These are phyloP conservation scores for Suillus paluster DNA, from an alignment of 768 basidiomycete genomes.

Conservation along the genomic window DNA sequence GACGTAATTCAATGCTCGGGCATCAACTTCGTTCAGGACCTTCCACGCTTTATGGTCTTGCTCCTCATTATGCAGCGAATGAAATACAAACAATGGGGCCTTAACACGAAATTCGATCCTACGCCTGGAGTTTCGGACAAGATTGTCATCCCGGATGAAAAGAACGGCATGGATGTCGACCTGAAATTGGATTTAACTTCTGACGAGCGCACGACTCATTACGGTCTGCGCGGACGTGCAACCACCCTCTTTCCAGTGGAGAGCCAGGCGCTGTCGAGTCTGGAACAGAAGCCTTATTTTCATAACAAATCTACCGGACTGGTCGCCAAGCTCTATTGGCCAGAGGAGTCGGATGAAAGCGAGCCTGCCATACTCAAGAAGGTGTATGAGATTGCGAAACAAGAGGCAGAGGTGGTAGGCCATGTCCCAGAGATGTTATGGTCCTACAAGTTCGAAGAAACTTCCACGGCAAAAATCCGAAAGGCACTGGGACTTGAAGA, in stretches of 20 bases:
- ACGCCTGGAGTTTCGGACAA: not conserved
- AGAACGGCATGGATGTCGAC: not conserved
- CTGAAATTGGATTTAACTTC: not conserved
- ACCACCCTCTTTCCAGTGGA: conserved; percentile 12
- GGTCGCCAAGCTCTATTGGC: not conserved
- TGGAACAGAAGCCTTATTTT: not conserved
- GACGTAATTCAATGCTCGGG: conserved; percentile 10
- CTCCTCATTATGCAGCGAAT: conserved; percentile 18
- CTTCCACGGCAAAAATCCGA: not conserved
- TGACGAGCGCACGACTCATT: conserved; percentile 8
- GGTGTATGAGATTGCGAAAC: not conserved
- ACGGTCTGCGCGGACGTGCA: conserved; percentile 10
- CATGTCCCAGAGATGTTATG: not conserved
- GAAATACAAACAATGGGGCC: conserved; percentile 13
- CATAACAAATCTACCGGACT: not conserved
- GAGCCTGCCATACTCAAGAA: not conserved
- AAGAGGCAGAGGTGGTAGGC: not conserved
- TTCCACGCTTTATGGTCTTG: conserved; percentile 13
- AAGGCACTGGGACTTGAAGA: not conserved
- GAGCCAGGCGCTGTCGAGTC: not conserved
- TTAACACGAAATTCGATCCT: conserved; percentile 4
- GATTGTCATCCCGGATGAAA: not conserved
- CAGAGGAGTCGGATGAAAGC: not conserved
- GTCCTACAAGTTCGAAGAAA: not conserved
- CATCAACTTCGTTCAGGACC: conserved; percentile 18